phyloP scores from a whole-genome alignment of 2,329 filamentous ascomycete species.

The Paracoccidioides brasiliensis region DNA sequence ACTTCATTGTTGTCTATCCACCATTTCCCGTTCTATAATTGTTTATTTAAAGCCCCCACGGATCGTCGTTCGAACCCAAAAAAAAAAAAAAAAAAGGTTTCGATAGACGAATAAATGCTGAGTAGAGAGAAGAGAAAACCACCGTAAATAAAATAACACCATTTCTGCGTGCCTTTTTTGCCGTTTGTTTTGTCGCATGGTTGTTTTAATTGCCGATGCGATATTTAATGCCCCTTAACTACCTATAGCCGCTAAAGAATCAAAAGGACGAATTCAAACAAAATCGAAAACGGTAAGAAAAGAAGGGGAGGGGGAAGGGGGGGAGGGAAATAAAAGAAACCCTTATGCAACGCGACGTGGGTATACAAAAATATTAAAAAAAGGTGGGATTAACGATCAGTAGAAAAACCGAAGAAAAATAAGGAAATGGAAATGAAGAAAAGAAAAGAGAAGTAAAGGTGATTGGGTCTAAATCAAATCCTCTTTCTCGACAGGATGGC shows the following conservation, averaged over 20 bases:
- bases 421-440: not conserved
- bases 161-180: not conserved
- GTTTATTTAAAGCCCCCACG: too few species aligned
- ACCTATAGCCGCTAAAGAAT: not conserved
- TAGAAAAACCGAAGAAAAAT: not conserved
- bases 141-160: not conserved
- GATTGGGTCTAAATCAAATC: too few species aligned
- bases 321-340: not conserved
- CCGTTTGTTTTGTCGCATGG: not conserved
- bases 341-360: slow-evolving; percentile 1
- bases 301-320: not conserved
- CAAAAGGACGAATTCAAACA: not conserved
- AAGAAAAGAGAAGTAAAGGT: not conserved
- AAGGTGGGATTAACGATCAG: not conserved
- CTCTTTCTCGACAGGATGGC: not conserved
- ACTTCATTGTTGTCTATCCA: too few species aligned
- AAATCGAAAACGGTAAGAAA: not conserved
- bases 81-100: too few species aligned
- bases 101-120: too few species aligned
- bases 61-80: too few species aligned
- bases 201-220: not conserved
- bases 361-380: slow-evolving; percentile 1
- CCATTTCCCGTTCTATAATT: too few species aligned
- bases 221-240: not conserved
- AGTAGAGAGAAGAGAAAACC: not conserved